A percentile compares a stretch with the other conserved stretches of the same genome.
Conservation (phyloP, 179 eudicot species). For the Heliamphora pulchella region DNA sequence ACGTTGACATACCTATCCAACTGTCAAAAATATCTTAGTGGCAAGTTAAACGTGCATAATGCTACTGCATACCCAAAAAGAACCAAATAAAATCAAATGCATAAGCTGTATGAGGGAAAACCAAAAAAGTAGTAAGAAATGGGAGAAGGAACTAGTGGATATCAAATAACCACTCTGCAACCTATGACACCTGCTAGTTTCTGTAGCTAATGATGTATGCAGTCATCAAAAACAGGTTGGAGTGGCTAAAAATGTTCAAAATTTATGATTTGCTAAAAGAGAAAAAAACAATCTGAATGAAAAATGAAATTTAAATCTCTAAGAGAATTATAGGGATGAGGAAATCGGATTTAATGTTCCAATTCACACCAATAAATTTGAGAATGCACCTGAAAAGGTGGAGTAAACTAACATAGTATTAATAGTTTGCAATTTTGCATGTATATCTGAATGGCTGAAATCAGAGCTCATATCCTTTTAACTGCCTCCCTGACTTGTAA, state of each 20-base stretch:
- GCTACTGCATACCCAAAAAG: too few species aligned
- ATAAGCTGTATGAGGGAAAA: background rate
- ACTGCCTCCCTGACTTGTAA: background rate
- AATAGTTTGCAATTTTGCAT: background rate
- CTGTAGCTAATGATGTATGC: constrained; percentile 2
- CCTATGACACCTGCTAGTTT: background rate
- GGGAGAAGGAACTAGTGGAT: background rate
- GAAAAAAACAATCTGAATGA: background rate
- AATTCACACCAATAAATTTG: background rate
- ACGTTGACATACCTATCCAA: background rate
- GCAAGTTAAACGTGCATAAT: background rate
- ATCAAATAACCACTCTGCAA: background rate
- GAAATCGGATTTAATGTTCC: background rate
- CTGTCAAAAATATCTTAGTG: background rate
- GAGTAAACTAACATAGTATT: background rate
- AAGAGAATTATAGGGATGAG: background rate
- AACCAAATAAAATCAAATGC: background rate
- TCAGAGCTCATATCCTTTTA: background rate
- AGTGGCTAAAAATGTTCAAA: background rate
- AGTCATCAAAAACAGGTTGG: background rate
- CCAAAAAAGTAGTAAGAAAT: background rate
- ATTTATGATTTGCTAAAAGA: background rate
- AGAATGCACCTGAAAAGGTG: background rate
- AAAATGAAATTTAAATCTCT: background rate
- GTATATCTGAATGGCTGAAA: background rate